Base-by-base conservation (phyloP, 2,329 filamentous ascomycete species). In the Diaporthe sp. region DNA sequence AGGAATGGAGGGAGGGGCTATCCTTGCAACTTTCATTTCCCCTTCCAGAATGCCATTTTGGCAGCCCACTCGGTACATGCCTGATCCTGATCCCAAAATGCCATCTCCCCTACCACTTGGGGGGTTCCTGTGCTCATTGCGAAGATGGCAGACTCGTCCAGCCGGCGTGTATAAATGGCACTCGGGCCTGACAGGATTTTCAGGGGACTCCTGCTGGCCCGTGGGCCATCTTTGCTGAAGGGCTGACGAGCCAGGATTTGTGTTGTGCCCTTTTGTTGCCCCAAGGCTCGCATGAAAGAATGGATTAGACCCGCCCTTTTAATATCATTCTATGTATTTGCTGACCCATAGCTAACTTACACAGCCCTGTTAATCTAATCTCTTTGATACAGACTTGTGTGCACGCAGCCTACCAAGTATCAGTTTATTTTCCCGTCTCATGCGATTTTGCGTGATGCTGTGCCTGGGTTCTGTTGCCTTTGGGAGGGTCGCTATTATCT, bases 11-110 rank as follows among this genome's bases (percentile, higher is more conserved):
- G 44, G 32, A 53, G 44, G 63, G 47, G 63, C 32, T 19, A 68
- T 68, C 63, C 63, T 68, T 68, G 63, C 63, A 68, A 22, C n/a
- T 68, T 39, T 53, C 63, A 68, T 68, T 27, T 68, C 32, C 63
- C 47, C 63, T 39, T 22, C 17, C 32, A 53, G 47, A 53, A 68
- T 68, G 12, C 44, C 63, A 66, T 66, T 35, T 37, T 32, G 32
- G 22, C 47, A 39, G 32, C 47, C 37, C 63, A 53, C 47, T 7
- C 32, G 19, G 32, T 8, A 3, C 13, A 37, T 37, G 47, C n/a
- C n/a, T 39, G 63, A 53, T 68, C n/a, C n/a, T 39, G 63, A 53
- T 68, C 51, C 63, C 63, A 39, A 27, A 68, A 68, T 68, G 47
- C 63, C 63, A 68, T 68, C 47, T 39, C 17, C n/a, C 25, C n/a